Evolutionary conservation across 2,329 filamentous ascomycete species (phyloP), one percentile per base, ranked within the genome.

Genomic region (Drechslerella coelobrocha): DNA sequence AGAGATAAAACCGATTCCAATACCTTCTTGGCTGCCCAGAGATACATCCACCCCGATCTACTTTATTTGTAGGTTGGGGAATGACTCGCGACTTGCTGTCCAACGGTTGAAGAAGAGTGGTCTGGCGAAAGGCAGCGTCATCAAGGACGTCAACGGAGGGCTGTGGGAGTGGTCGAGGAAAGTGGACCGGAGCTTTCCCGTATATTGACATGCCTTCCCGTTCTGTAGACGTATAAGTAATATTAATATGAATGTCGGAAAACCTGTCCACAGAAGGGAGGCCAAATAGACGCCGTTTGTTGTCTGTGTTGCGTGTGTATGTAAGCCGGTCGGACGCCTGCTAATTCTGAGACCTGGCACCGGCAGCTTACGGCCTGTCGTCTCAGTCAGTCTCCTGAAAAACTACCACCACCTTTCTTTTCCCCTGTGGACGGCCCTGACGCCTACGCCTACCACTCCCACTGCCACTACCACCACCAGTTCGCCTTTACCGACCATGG

Each of bases 61-160:
- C 68, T 80, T 91, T 0, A 82, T 94, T 0, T 94, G 90, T 74
- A 83, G 89, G 27, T 81, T 89, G 0, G 90, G 90, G 0, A 90
- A 92, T 73, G 90, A 94, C 77, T 92, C 89, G 9, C 90, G 93
- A 76, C 74, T 91, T 19, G 86, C 87, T 0, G 83, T 86, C 0
- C 83, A 81, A 74, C 87, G 85, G 74, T 80, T 93, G 62, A 88
- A 88, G 75, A 84, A 88, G 12, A 76, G 86, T 47, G 69, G 72
- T 9, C 41, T 72, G 2, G 52, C 55, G 27, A 84, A 84, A 0
- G 78, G 81, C 48, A 82, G 86, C 9, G 85, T 84, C 73, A 84
- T 93, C 47, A 85, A 85, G 9, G 90, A 94, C 77, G 86, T 94
- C 24, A 81, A 81, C 56, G 90, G 89, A 0, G 90, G 90, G 0